A percentile compares a stretch with the other conserved stretches of the same genome.
phyloP scores from a whole-genome alignment of 2,329 filamentous ascomycete species.

The Dactylellina leptospora region DNA sequence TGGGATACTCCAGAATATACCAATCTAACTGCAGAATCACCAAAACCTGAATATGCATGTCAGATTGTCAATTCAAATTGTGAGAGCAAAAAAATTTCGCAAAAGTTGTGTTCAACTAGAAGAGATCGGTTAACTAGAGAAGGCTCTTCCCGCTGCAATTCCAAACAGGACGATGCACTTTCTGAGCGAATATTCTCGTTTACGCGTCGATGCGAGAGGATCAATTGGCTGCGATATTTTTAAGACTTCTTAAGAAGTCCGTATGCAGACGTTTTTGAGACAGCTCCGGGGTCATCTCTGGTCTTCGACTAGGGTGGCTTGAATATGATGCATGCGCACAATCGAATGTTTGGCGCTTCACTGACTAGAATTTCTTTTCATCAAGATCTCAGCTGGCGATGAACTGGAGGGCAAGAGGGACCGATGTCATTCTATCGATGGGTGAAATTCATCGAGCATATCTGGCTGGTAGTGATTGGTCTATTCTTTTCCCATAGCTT shows the following conservation, averaged over 20 bases:
- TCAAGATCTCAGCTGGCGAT: too few relatives aligned
- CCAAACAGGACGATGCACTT: not conserved
- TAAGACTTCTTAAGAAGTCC: too few relatives aligned
- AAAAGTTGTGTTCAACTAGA: not conserved
- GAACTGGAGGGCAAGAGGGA: too few relatives aligned
- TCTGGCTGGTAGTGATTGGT: slow-evolving; percentile 27
- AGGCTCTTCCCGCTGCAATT: not conserved
- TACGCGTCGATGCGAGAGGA: not conserved
- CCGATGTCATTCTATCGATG: too few relatives aligned
- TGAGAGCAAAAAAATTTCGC: too few relatives aligned
- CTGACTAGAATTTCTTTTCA: too few relatives aligned
- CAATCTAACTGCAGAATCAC: slow-evolving; percentile 9
- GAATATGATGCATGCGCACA: too few relatives aligned
- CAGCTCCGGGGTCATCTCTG: too few relatives aligned
- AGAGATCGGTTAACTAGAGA: not conserved
- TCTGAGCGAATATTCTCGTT: not conserved
- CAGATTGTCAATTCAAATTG: not conserved
- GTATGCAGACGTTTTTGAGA: not conserved
- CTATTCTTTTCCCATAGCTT: slow-evolving; percentile 3
- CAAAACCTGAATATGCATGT: slow-evolving; percentile 6
- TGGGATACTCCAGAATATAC: not conserved
- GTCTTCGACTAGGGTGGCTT: too few relatives aligned
- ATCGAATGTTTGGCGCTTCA: too few relatives aligned
- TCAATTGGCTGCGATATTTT: too few relatives aligned
- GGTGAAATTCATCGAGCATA: too few relatives aligned